Conservation (phyloP, 2,329 filamentous ascomycete genomes). For the Curvularia eragrostidis region DNA sequence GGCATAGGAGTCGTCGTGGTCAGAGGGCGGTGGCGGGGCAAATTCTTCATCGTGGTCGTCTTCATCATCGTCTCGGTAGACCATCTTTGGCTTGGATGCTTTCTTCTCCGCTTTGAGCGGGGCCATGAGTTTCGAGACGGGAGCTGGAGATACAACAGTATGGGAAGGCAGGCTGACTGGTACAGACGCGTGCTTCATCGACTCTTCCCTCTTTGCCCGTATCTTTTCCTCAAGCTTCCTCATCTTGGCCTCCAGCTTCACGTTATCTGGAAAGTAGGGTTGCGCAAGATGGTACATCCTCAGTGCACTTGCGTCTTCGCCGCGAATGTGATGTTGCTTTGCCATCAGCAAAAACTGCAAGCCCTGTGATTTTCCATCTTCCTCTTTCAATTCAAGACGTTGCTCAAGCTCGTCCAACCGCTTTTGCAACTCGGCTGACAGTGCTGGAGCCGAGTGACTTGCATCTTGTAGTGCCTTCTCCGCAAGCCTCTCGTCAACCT, state of each 20-base stretch:
- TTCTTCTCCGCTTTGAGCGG: conserved; percentile 37
- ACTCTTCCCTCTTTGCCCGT: conserved; percentile 48
- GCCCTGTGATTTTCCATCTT: conserved; percentile 80
- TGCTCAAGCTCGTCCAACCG: conserved; percentile 85
- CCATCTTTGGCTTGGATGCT: conserved; percentile 24
- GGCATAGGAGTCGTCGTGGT: conserved; percentile 50
- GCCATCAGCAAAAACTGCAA: conserved; percentile 88
- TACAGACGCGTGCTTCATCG: conserved; percentile 24
- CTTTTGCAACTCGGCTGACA: conserved; percentile 79
- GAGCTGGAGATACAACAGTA: conserved; percentile 8
- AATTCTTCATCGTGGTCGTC: conserved; percentile 54
- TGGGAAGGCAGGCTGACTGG: conserved; percentile 26
- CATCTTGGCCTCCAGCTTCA: conserved; percentile 71
- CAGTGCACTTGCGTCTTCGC: conserved; percentile 78
- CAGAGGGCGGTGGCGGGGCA: conserved; percentile 44
- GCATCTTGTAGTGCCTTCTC: conserved; percentile 69
- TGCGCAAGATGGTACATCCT: conserved; percentile 86
- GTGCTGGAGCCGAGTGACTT: conserved; percentile 54
- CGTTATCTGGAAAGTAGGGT: conserved; percentile 84
- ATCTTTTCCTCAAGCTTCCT: conserved; percentile 60
- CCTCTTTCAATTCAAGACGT: conserved; percentile 74
- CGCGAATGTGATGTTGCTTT: conserved; percentile 84
- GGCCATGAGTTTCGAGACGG: conserved; percentile 47
- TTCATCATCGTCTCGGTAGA: conserved; percentile 22
- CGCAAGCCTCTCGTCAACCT: conserved; percentile 87